Base-by-base conservation (phyloP, 148 eudicot genomes). In the Cornus controversa region DNA sequence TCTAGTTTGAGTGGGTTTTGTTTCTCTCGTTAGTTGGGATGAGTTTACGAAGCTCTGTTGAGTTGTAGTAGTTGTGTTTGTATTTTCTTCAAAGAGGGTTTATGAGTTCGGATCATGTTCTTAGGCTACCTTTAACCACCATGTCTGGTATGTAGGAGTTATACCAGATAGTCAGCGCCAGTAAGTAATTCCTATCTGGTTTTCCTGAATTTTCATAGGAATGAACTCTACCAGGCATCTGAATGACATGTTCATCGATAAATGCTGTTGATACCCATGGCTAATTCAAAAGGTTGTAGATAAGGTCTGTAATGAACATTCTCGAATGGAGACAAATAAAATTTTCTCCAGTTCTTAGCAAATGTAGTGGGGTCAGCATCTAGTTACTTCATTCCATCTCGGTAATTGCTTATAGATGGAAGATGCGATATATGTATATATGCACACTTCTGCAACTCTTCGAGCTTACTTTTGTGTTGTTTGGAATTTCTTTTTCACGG, bases 371-470 rank as follows among this genome's bases (percentile, higher is more conserved):
- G 64, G 24, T n/a, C 8, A 8, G 4, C 64, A 14, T 22, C 64
- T 60, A 57, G n/a, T 57, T 16, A 57, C 20, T 16, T 5, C 22
- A n/a, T 14, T 14, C 63, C 23, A 57, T 57, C 23, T 8, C 15
- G 11, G 63, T 20, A 66, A 23, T 13, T 58, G 1, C 24, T 74
- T n/a, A 4, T n/a, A 36, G 70, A 29, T 45, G 47, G 63, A 50
- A 14, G n/a, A 27, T 67, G 2, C 10, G 22, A 47, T 67, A 25
- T 22, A 27, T 18, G 18, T 29, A 36, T 69, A 6, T 6, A 40
- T 40, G 37, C 37, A 65, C 60, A 14, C 67, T 15, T 31, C 14
- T 64, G 67, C 70, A 47, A 75, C 66, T 63, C 75, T 64, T 75
- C 45, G 71, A 28, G 25, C 28, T 23, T 29, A 45, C 74, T 27